A percentile compares a stretch with the other conserved stretches of the same genome.
Conservation (phyloP, 768 basidiomycete species). For the Tephrocybe rancida region DNA sequence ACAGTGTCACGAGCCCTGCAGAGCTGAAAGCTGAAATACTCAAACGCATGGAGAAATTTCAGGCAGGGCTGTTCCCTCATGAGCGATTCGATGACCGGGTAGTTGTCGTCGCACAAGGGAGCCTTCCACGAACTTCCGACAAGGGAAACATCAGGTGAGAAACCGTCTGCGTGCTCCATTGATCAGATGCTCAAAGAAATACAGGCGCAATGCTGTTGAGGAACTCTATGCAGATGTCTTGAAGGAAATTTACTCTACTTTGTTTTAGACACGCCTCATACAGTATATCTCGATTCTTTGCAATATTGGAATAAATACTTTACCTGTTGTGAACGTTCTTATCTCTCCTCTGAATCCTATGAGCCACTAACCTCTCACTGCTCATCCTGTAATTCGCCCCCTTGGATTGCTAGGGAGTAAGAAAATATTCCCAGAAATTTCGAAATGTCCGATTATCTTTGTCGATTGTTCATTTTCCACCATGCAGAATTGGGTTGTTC, state of each 20-base stretch:
- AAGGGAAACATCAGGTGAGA: background rate
- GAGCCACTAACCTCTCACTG: too few relatives aligned
- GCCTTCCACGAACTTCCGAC: background rate
- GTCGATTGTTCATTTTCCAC: too few relatives aligned
- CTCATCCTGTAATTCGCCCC: too few relatives aligned
- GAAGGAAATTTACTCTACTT: background rate
- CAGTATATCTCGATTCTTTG: too few relatives aligned
- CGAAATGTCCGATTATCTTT: too few relatives aligned
- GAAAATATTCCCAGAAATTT: too few relatives aligned
- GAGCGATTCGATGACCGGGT: background rate
- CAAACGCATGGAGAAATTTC: background rate
- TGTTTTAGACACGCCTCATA: too few relatives aligned
- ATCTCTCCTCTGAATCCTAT: too few relatives aligned
- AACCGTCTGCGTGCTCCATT: background rate
- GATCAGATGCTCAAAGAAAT: background rate
- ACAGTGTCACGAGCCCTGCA: background rate
- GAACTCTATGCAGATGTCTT: background rate
- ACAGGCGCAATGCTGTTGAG: background rate
- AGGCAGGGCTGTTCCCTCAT: background rate
- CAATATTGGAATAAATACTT: too few relatives aligned
- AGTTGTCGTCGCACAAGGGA: background rate
- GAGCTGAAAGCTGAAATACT: background rate
- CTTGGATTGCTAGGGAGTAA: too few relatives aligned
- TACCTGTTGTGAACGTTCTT: too few relatives aligned
- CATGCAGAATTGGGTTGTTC: too few relatives aligned